These are phyloP conservation scores for Alternaria sp. DNA, from an alignment of 2,329 filamentous ascomycete species.

Conservation along the genomic window DNA sequence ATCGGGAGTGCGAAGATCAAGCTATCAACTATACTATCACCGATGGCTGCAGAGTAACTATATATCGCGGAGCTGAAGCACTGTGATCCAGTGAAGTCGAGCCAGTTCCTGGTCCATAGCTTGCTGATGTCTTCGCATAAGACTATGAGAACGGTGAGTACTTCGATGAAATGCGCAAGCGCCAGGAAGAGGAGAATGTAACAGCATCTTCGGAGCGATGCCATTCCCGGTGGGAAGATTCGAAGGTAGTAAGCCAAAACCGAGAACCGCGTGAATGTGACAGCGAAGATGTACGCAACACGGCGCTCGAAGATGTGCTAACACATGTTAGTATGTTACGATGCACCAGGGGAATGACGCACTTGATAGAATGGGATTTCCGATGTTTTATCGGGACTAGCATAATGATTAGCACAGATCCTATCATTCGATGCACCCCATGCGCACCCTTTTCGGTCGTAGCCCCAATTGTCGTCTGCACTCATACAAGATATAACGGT, in stretches of 20 bases:
- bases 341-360: background rate
- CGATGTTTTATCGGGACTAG: slow-evolving; percentile 26
- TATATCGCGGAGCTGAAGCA: slow-evolving; percentile 40
- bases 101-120: slow-evolving; percentile 34
- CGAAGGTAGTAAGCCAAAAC: slow-evolving; percentile 48
- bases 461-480: slow-evolving; percentile 34
- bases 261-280: slow-evolving; percentile 45
- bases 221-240: slow-evolving; percentile 41
- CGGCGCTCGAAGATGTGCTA: slow-evolving; percentile 41
- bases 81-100: slow-evolving; percentile 27
- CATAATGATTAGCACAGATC: background rate
- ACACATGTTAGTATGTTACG: background rate
- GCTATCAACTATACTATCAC: slow-evolving; percentile 35
- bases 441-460: slow-evolving; percentile 34
- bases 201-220: slow-evolving; percentile 26
- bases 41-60: slow-evolving; percentile 39
- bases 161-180: slow-evolving; percentile 28
- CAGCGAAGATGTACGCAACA: slow-evolving; percentile 48
- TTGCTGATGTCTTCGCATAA: slow-evolving; percentile 34
- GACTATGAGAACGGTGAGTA: slow-evolving; percentile 33
- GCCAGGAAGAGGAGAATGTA: slow-evolving; percentile 31
- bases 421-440: background rate
- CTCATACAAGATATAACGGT: slow-evolving; percentile 40
- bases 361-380: slow-evolving; percentile 37
- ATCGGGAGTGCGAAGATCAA: slow-evolving; percentile 39